Evolutionary conservation across 2,329 filamentous ascomycete genomes (phyloP).

Genomic region (Penicillium decumbens): DNA sequence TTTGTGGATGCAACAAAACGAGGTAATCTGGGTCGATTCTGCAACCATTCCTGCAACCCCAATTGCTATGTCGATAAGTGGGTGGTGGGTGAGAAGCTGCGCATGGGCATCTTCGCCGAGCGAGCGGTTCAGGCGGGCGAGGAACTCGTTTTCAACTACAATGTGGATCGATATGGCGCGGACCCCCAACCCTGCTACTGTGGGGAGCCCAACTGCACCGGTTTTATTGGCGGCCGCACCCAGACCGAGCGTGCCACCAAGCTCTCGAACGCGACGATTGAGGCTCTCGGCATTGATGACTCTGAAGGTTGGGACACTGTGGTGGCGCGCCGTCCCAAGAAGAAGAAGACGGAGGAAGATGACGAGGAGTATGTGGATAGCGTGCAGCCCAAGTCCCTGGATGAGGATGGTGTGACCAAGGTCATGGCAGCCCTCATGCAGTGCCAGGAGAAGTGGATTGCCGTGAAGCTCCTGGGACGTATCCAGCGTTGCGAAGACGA

Average conservation of each 20-base stretch:
- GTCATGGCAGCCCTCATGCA: constrained; percentile 97
- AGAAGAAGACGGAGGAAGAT: constrained; percentile 86
- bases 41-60: constrained; percentile 97
- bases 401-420: constrained; percentile 80
- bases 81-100: constrained; percentile 94
- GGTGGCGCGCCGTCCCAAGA: constrained; percentile 82
- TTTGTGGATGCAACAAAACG: constrained; percentile 98
- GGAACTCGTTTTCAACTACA: constrained; percentile 98
- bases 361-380: constrained; percentile 95
- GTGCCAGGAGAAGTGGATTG: constrained; percentile 99
- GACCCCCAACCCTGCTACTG: constrained; percentile 97
- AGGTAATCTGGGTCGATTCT: constrained; percentile 92
- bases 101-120: constrained; percentile 97
- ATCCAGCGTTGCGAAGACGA: constrained; percentile 85
- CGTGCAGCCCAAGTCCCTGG: constrained; percentile 70
- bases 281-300: constrained; percentile 92
- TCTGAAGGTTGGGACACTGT: constrained; percentile 86
- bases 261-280: constrained; percentile 79
- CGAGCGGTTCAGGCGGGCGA: constrained; percentile 81
- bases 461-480: constrained; percentile 84
- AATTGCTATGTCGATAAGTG: constrained; percentile 99
- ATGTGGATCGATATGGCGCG: constrained; percentile 94
- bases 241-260: constrained; percentile 95
- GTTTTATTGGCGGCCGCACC: constrained; percentile 95
- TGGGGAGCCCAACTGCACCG: constrained; percentile 87